Percentiles rank a stretch among this genome's conserved stretches.
phyloP scores from a whole-genome alignment of 768 basidiomycete genomes.

The Candolleomyces aberdarensis region DNA sequence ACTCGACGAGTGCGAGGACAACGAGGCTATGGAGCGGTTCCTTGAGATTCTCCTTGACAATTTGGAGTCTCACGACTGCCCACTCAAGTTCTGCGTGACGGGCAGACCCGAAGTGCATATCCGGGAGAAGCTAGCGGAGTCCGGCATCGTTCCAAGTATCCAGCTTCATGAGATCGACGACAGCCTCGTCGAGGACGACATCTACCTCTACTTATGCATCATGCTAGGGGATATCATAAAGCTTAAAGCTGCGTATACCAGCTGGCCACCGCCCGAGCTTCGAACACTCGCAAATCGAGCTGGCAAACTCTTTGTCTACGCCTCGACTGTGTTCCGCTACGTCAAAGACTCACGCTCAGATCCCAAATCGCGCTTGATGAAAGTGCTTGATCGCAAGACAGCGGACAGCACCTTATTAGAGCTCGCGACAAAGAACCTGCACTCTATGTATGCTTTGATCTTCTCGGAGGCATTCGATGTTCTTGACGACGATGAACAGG shows the following conservation, averaged over 20 bases:
- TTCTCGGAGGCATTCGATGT: not conserved
- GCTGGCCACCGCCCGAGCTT: not conserved
- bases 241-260: not conserved
- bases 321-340: constrained; percentile 6
- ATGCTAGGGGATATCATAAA: not conserved
- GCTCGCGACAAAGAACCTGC: not conserved
- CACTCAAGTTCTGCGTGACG: constrained; percentile 23
- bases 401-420: not conserved
- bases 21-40: constrained; percentile 14
- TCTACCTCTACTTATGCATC: not conserved
- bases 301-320: constrained; percentile 14
- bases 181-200: not conserved
- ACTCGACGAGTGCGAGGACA: constrained; percentile 20
- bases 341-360: not conserved
- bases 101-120: constrained; percentile 8
- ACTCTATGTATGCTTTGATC: not conserved
- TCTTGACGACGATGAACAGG: not conserved
- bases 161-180: not conserved
- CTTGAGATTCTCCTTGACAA: constrained; percentile 16
- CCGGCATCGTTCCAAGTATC: not conserved
- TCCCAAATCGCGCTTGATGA: not conserved
- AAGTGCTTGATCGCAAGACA: not conserved
- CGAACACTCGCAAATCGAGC: not conserved
- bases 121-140: not conserved
- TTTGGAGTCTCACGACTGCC: constrained; percentile 13